phyloP scores from a whole-genome alignment of 108 stramenopile species.

The Cyclostephanos tholiformis region DNA sequence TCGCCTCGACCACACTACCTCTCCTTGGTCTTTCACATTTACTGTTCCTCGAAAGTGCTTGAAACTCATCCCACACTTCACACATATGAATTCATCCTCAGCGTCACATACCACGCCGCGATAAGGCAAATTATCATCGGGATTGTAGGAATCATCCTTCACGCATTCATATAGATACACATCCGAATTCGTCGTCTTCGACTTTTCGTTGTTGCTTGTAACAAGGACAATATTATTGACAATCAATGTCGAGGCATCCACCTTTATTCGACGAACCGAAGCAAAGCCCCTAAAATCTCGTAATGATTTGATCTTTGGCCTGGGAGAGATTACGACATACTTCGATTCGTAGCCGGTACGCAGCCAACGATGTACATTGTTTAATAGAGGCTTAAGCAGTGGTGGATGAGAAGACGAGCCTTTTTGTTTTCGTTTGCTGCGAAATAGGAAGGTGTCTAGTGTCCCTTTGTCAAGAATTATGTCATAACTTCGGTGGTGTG shows the following conservation, averaged over 20 bases:
- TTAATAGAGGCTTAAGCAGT: slow-evolving; percentile 51
- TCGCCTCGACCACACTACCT: slow-evolving; percentile 58
- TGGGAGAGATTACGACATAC: slow-evolving; percentile 70
- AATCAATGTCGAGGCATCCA: slow-evolving; percentile 21
- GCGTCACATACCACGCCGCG: neutral
- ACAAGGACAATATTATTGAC: slow-evolving; percentile 27
- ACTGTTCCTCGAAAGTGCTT: slow-evolving; percentile 61
- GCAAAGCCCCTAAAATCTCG: slow-evolving; percentile 69
- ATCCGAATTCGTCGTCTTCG: slow-evolving; percentile 8
- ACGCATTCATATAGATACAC: slow-evolving; percentile 65
- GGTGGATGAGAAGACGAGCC: slow-evolving; percentile 43
- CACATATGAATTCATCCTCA: slow-evolving; percentile 43
- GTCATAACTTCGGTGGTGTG: slow-evolving; percentile 40
- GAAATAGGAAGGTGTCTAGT: slow-evolving; percentile 83
- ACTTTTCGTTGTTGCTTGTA: slow-evolving; percentile 18
- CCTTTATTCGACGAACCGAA: slow-evolving; percentile 42
- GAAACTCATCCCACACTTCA: slow-evolving; percentile 42
- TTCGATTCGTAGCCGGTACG: slow-evolving; percentile 39
- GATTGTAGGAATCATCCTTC: slow-evolving; percentile 49
- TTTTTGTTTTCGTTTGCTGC: slow-evolving; percentile 63
- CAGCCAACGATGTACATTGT: slow-evolving; percentile 65
- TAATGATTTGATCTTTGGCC: slow-evolving; percentile 62
- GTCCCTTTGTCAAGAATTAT: slow-evolving; percentile 79
- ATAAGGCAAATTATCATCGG: slow-evolving; percentile 42
- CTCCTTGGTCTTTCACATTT: slow-evolving; percentile 53